A percentile compares a stretch with the other conserved stretches of the same genome.
These are phyloP conservation scores for Begonia fuchsioides DNA, from an alignment of 306 rosid genomes.

Conservation along the genomic window DNA sequence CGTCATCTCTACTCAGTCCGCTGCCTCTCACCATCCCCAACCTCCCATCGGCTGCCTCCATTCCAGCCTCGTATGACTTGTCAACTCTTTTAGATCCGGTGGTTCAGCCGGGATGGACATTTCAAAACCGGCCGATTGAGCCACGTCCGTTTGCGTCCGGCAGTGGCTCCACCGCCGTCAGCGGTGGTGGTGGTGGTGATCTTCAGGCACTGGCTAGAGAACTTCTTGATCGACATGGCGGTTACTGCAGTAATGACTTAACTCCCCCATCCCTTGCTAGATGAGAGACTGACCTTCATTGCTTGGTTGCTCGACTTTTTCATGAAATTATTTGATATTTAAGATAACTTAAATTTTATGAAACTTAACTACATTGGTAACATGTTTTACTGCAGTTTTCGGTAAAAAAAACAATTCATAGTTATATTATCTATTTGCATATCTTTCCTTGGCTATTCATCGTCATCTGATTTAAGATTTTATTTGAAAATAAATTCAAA, in stretches of 20 bases:
- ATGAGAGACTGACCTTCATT: slow-evolving; percentile 21
- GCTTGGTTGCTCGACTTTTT: too few relatives aligned
- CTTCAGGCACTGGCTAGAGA: slow-evolving; percentile 70
- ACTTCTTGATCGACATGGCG: slow-evolving; percentile 39
- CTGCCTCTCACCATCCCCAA: slow-evolving; percentile 32
- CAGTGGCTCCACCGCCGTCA: slow-evolving; percentile 15
- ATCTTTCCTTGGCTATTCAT: too few relatives aligned
- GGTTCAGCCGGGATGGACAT: slow-evolving; percentile 52
- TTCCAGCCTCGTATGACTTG: slow-evolving; percentile 44
- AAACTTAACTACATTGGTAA: too few relatives aligned
- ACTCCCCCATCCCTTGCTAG: slow-evolving; percentile 39
- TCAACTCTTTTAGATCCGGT: slow-evolving; percentile 84
- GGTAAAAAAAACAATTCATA: too few relatives aligned
- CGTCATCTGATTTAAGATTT: too few relatives aligned
- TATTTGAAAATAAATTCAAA: too few relatives aligned
- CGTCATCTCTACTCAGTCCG: slow-evolving; percentile 2
- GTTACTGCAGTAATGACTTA: slow-evolving; percentile 34
- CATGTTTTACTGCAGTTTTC: too few relatives aligned
- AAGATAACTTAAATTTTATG: too few relatives aligned
- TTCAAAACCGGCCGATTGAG: slow-evolving; percentile 32
- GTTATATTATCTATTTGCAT: too few relatives aligned
- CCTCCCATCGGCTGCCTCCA: slow-evolving; percentile 30
- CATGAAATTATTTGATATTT: too few relatives aligned
- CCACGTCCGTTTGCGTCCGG: slow-evolving; percentile 31
- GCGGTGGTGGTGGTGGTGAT: slow-evolving; percentile 28